Percentiles rank a stretch among this genome's conserved stretches.
phyloP scores from a whole-genome alignment of 108 stramenopile species.

The Nitzschia sp. region DNA sequence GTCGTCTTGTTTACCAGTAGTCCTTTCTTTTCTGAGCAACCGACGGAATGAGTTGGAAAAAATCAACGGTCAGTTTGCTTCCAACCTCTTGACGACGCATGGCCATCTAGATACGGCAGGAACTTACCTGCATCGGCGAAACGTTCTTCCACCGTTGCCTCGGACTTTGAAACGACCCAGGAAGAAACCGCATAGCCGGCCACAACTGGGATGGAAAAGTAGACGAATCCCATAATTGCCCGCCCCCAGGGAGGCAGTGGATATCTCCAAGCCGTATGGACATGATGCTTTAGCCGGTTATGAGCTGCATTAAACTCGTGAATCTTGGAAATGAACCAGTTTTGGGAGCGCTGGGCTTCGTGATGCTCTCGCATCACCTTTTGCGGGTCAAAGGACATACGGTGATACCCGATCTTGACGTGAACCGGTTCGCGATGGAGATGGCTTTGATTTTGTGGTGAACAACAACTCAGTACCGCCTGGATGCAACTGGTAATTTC shows the following conservation, averaged over 20 bases:
- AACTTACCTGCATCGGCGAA: slow-evolving; percentile 19
- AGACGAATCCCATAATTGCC: slow-evolving; percentile 72
- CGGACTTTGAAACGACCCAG: slow-evolving; percentile 63
- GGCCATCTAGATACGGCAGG: no score
- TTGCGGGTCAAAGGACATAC: slow-evolving; percentile 21
- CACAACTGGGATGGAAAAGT: slow-evolving; percentile 73
- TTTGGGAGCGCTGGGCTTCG: slow-evolving; percentile 10
- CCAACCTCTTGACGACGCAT: no score
- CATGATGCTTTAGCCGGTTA: slow-evolving; percentile 42
- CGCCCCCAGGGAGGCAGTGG: slow-evolving; percentile 72
- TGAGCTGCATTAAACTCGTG: slow-evolving; percentile 37
- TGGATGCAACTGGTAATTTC: no score
- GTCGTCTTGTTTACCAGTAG: no score
- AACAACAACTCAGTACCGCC: no score
- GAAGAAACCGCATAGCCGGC: slow-evolving; percentile 71
- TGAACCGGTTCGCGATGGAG: no score
- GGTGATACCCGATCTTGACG: no score
- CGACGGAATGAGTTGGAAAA: background rate
- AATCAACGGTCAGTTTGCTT: no score
- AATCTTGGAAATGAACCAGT: slow-evolving; percentile 17
- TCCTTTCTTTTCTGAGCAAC: no score
- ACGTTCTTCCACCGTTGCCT: slow-evolving; percentile 63
- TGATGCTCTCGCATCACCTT: slow-evolving; percentile 4
- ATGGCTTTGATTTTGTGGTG: no score
- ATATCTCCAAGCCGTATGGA: slow-evolving; percentile 68